Base-by-base conservation (phyloP, 352 stramenopile genomes). In the Pythium utonaiense region DNA sequence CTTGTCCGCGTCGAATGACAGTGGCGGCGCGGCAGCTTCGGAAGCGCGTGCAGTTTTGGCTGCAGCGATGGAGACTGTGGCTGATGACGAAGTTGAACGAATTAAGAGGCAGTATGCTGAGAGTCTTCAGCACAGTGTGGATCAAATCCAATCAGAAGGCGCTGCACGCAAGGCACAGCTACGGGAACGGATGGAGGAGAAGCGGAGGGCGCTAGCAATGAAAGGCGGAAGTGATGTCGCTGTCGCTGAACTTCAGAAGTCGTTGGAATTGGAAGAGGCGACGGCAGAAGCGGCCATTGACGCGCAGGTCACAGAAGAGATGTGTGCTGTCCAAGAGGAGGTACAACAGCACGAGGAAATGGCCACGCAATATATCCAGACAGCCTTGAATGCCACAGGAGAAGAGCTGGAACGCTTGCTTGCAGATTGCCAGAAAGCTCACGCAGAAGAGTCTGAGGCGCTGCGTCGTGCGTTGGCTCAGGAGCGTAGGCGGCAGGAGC, bases 1-100 rank as follows among this genome's bases (percentile, higher is more conserved):
- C 16, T 6, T 6, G 14, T 22, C 13, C 44, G 70, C 42, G 74
- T 70, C 0, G 73, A 70, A 60, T 67, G 72, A 47, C 47, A 71
- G 27, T 69, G 76, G 30, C 47, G 69, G 12, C 56, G 58, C 3
- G 9, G 33, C 22, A 9, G 21, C 33, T 21, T 6, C 34, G 3
- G 54, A 61, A 2, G n/a, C 56, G 2, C 45, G 36, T 22, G 24
- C n/a, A 22, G 34, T 63, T 6, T 45, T 44, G 6, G 25, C 31
- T 12, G 40, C 22, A 19, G 50, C 30, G 14, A 54, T 65, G 58
- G 58, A 60, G 3, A 31, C 6, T 24, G 58, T 50, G 13, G 50
- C 55, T 0, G 58, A 59, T 5, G 28, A 54, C 21, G 50, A 58
- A 33, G 28, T 59, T 2, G 50, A 47, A 14, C 58, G 58, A 8